Evolutionary conservation across 179 eudicot genomes (phyloP).

Genomic region (Pouteria campechiana): DNA sequence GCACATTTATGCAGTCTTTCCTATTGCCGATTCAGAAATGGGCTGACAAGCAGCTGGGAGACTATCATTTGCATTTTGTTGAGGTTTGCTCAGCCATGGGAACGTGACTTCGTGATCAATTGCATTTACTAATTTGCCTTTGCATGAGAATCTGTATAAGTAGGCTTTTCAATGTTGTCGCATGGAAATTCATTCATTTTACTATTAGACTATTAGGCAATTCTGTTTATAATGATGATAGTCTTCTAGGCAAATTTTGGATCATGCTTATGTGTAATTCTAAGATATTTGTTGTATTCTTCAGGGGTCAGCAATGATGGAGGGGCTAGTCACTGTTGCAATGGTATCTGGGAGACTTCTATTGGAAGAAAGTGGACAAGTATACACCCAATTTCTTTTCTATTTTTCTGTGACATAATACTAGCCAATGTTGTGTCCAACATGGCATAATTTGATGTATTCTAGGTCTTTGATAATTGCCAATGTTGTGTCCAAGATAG

Average conservation of each 20-base stretch:
- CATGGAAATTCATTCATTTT: too few species aligned
- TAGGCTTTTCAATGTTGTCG: too few species aligned
- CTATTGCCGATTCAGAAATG: conserved; percentile 78
- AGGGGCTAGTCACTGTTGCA: conserved; percentile 52
- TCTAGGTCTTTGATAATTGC: too few species aligned
- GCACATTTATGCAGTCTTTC: conserved; percentile 80
- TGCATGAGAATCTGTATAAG: too few species aligned
- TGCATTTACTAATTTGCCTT: too few species aligned
- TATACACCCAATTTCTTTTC: conserved; percentile 14
- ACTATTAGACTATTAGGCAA: too few species aligned
- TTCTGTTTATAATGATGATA: too few species aligned
- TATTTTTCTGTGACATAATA: background rate
- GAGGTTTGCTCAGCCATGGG: conserved; percentile 48
- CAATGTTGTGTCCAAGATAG: too few species aligned
- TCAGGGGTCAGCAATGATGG: conserved; percentile 70
- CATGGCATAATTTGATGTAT: too few species aligned
- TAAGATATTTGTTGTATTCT: conserved; percentile 3
- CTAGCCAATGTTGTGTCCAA: background rate
- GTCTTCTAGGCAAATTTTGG: too few species aligned
- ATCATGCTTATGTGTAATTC: too few species aligned
- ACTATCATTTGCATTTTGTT: conserved; percentile 74
- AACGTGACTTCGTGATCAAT: too few species aligned
- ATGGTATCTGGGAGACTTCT: conserved; percentile 89
- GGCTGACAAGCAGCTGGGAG: conserved; percentile 87
- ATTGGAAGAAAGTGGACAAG: conserved; percentile 72